phyloP scores from a whole-genome alignment of 2,329 filamentous ascomycete genomes.

The Aaosphaeria arxii region DNA sequence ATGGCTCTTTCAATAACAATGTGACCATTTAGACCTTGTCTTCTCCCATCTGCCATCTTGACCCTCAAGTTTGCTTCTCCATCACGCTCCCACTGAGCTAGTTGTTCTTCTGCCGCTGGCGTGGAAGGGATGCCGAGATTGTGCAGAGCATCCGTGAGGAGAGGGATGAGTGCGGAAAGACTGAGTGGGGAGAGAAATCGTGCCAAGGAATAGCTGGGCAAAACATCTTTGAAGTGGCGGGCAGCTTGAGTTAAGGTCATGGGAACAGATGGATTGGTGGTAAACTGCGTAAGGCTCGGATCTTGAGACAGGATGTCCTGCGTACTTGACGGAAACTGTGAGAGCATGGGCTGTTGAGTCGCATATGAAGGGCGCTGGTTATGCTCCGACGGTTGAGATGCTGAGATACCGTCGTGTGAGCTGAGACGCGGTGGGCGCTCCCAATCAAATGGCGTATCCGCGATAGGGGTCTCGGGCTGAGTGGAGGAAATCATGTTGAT shows the following conservation, averaged over 20 bases:
- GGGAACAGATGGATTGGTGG: conserved; percentile 71
- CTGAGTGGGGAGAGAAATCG: conserved; percentile 88
- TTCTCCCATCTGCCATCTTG: conserved; percentile 68
- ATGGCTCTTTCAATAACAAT: conserved; percentile 70
- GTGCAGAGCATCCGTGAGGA: conserved; percentile 78
- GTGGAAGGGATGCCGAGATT: conserved; percentile 77
- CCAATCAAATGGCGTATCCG: conserved; percentile 81
- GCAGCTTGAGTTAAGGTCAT: conserved; percentile 86
- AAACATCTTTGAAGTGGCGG: conserved; percentile 83
- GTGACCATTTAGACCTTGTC: conserved; percentile 71
- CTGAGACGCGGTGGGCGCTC: conserved; percentile 63
- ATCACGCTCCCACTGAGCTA: conserved; percentile 37
- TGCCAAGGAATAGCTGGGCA: conserved; percentile 81
- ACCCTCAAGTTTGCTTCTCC: conserved; percentile 67
- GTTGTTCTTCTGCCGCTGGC: conserved; percentile 25
- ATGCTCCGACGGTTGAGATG: conserved; percentile 36
- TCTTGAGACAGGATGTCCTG: conserved; percentile 73
- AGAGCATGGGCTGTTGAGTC: conserved; percentile 17
- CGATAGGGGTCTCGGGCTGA: conserved; percentile 75
- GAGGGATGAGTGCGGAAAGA: conserved; percentile 70
- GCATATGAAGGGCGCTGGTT: conserved; percentile 9
- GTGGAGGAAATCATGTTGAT: conserved; percentile 67
- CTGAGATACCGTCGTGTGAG: conserved; percentile 33
- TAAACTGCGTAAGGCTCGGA: conserved; percentile 81
- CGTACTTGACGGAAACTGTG: conserved; percentile 33